Conservation (phyloP, 1,284 basidiomycete species). For the Salmacisia buchloeana region DNA sequence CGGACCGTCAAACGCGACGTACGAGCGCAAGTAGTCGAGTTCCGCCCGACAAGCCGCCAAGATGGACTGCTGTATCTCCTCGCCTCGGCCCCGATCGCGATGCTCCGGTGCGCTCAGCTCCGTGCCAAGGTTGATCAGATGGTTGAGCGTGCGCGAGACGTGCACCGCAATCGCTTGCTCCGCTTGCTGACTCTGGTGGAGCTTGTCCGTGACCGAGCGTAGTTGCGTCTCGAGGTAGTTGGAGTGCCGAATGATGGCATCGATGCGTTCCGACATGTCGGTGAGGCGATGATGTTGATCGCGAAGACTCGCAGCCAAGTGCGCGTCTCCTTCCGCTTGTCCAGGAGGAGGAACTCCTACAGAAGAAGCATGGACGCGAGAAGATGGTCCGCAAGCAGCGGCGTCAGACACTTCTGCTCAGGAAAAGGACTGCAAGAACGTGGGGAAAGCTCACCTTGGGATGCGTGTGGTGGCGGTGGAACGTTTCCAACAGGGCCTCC, state of each 20-base stretch:
- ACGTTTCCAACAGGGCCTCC: neutral
- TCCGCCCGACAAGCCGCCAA: slow-evolving; percentile 1
- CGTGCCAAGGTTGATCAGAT: neutral
- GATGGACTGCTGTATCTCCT: neutral
- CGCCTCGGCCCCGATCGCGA: neutral
- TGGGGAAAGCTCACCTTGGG: neutral
- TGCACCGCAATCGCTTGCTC: neutral
- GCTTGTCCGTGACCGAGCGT: slow-evolving; percentile 30
- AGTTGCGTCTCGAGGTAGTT: slow-evolving; percentile 40
- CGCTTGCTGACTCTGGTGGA: slow-evolving; percentile 10
- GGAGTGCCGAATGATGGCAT: slow-evolving; percentile 42
- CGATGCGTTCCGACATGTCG: slow-evolving; percentile 42
- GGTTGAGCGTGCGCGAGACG: neutral
- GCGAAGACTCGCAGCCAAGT: neutral
- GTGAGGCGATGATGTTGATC: slow-evolving; percentile 19
- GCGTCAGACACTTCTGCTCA: too few relatives aligned
- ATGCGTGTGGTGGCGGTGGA: neutral
- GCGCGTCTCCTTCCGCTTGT: neutral
- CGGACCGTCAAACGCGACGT: neutral
- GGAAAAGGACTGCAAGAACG: too few relatives aligned
- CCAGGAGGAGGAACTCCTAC: too few relatives aligned
- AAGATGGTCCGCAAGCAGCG: too few relatives aligned
- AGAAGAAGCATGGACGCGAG: too few relatives aligned
- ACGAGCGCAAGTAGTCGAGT: neutral
- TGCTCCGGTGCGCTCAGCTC: neutral